A percentile compares a stretch with the other conserved stretches of the same genome.
Evolutionary conservation across 1,139 yeast genomes (phyloP).

Genomic region (Groenewaldozyma sp.): DNA sequence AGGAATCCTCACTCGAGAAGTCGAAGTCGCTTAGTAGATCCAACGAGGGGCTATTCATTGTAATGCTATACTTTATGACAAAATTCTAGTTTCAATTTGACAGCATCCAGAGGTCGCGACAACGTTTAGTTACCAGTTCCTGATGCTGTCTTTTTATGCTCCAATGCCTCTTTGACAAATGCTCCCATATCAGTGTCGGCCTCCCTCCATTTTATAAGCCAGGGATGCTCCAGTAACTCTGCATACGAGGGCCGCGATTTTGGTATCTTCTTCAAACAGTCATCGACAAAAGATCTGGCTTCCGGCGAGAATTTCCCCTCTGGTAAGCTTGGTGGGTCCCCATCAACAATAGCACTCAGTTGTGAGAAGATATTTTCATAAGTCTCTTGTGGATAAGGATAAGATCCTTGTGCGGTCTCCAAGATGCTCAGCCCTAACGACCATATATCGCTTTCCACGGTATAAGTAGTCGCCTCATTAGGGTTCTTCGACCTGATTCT

Average conservation of each 20-base stretch:
- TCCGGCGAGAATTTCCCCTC: slow-evolving; percentile 50
- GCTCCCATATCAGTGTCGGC: slow-evolving; percentile 38
- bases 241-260: slow-evolving; percentile 75
- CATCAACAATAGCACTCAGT: slow-evolving; percentile 91
- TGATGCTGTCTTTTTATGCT: slow-evolving; percentile 65
- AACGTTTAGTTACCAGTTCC: no score
- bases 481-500: slow-evolving; percentile 56
- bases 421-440: slow-evolving; percentile 81
- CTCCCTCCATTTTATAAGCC: slow-evolving; percentile 53
- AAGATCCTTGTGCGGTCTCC: slow-evolving; percentile 83
- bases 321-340: slow-evolving; percentile 80
- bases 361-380: slow-evolving; percentile 86
- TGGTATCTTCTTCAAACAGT: slow-evolving; percentile 77
- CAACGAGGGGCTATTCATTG: no score
- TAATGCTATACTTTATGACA: no score
- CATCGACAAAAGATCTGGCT: slow-evolving; percentile 72
- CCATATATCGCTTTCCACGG: slow-evolving; percentile 96
- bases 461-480: slow-evolving; percentile 61
- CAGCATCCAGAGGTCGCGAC: no score
- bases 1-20: no score
- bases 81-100: no score
- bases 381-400: slow-evolving; percentile 95
- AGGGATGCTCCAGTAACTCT: slow-evolving; percentile 65
- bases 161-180: slow-evolving; percentile 32
- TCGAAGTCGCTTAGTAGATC: no score